Percentiles rank a stretch among this genome's conserved stretches.
These are phyloP conservation scores for Aspergillus ostianus DNA, from an alignment of 495 filamentous ascomycete species.

Conservation along the genomic window DNA sequence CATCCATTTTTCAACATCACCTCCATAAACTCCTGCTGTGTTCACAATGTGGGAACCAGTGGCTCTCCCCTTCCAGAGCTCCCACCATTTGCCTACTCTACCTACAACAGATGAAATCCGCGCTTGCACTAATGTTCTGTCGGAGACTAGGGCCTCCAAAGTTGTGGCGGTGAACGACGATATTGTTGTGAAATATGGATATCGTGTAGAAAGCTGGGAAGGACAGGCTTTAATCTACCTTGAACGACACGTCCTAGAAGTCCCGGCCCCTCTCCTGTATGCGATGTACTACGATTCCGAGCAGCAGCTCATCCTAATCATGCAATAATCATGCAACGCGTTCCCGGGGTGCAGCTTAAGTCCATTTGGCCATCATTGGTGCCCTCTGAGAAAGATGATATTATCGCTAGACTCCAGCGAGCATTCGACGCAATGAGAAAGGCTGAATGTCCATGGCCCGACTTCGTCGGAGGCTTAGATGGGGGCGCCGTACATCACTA, in stretches of 20 bases:
- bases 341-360: constrained; percentile 22
- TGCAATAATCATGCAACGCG: constrained; percentile 29
- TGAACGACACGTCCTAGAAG: constrained; percentile 24
- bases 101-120: constrained; percentile 31
- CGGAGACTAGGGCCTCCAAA: constrained; percentile 21
- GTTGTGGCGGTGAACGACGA: constrained; percentile 26
- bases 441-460: constrained; percentile 20
- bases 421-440: constrained; percentile 24
- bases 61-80: constrained; percentile 25
- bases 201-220: constrained; percentile 17
- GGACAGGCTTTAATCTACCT: constrained; percentile 29
- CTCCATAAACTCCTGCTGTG: constrained; percentile 8
- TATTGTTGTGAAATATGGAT: constrained; percentile 29
- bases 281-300: constrained; percentile 26
- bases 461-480: constrained; percentile 25
- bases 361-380: constrained; percentile 27
- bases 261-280: constrained; percentile 29
- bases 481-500: constrained; percentile 21
- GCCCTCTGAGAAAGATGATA: constrained; percentile 25
- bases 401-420: constrained; percentile 19
- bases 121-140: constrained; percentile 27
- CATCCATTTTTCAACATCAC: constrained; percentile 14
- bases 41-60: constrained; percentile 31
- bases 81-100: constrained; percentile 24
- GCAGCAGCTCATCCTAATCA: constrained; percentile 24